phyloP scores from a whole-genome alignment of 1,284 basidiomycete genomes.

The Ceratobasidium sp. region DNA sequence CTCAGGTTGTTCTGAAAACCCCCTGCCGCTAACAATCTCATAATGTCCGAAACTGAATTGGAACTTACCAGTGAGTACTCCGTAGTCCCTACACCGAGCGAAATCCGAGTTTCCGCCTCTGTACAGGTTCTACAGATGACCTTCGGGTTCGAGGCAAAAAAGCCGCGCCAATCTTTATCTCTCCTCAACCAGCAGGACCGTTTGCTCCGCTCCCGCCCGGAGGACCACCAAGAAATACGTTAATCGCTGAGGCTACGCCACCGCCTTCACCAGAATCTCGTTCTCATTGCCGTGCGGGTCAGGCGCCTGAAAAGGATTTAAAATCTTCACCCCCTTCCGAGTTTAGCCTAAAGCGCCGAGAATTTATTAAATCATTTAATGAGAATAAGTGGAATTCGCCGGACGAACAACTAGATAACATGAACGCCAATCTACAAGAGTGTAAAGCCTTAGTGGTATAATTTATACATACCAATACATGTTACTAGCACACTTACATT shows the following conservation, averaged over 20 bases:
- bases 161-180: background rate
- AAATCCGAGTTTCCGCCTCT: no score
- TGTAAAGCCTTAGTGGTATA: constrained; percentile 15
- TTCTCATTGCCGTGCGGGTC: background rate
- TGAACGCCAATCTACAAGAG: background rate
- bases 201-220: background rate
- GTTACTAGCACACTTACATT: background rate
- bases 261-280: constrained; percentile 9
- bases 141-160: background rate
- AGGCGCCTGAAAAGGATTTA: background rate
- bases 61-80: no score
- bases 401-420: background rate
- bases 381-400: constrained; percentile 12
- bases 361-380: constrained; percentile 15
- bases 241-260: background rate
- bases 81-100: no score
- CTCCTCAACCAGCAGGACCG: background rate
- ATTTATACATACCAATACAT: background rate
- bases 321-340: no score
- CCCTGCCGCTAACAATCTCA: no score
- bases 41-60: no score
- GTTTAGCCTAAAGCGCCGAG: background rate
- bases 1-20: no score
- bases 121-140: background rate
- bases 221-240: background rate